Conservation (phyloP, 108 stramenopile species). For the Discostella stelligeroides region DNA sequence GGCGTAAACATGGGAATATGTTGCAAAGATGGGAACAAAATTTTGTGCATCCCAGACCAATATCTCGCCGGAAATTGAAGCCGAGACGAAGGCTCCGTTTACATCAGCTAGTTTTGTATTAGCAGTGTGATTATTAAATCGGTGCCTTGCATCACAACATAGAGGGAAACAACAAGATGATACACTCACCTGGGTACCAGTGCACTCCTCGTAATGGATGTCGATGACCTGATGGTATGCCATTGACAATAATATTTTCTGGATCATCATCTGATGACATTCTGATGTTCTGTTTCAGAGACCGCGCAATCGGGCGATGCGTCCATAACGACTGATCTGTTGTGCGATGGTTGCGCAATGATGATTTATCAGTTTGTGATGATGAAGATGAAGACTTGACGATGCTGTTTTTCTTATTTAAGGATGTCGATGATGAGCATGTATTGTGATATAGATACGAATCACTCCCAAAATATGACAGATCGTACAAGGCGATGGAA, state of each 20-base stretch:
- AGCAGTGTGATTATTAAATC: too few relatives aligned
- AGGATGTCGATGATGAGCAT: conserved; percentile 1
- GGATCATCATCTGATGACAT: not conserved
- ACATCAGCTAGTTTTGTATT: conserved; percentile 51
- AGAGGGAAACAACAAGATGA: not conserved
- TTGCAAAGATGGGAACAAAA: conserved; percentile 43
- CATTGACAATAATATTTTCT: conserved; percentile 4
- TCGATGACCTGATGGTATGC: conserved; percentile 58
- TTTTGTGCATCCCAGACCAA: conserved; percentile 77
- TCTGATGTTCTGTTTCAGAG: conserved; percentile 26
- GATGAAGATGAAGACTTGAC: not conserved
- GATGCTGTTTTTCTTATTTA: too few relatives aligned
- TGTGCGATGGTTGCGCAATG: not conserved
- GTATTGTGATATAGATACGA: conserved; percentile 22
- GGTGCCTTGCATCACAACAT: not conserved
- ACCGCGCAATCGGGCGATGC: conserved; percentile 60
- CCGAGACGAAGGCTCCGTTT: conserved; percentile 70
- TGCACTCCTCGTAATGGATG: conserved; percentile 54
- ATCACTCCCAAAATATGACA: conserved; percentile 62
- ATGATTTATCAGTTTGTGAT: conserved; percentile 15
- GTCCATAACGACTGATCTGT: not conserved
- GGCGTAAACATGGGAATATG: conserved; percentile 20
- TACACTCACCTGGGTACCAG: conserved; percentile 61
- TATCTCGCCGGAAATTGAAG: conserved; percentile 56
- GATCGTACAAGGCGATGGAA: conserved; percentile 68